Evolutionary conservation across 352 stramenopile genomes (phyloP), one percentile per base, ranked within the genome.

Genomic region (Thalassiosira oceanica): DNA sequence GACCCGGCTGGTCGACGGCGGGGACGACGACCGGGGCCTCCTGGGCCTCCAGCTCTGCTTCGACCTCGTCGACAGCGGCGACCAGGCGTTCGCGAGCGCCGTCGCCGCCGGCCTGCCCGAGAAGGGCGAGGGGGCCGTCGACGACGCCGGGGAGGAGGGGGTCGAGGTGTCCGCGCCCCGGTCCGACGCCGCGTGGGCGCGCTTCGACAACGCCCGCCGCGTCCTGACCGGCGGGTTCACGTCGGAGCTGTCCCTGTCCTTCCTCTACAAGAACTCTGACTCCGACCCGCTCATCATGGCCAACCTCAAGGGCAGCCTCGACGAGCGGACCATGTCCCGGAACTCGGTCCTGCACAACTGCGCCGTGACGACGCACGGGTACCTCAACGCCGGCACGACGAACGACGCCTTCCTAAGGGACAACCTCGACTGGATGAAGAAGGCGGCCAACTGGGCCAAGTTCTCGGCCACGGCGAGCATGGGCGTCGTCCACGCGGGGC

Each of bases 351-450:
- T 99, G 42, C 96, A 99, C 80, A 96, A 98, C 79, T 95, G 96
- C 31, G 95, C 95, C 20, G 93, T 99, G n/a, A 90, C 97, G 46
- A 89, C 95, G 31, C 94, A 99, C 86, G 92, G 88, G 8, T 98
- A 97, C 80, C 93, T 99, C 87, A 95, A 99, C 81, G 82, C 91
- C 24, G 96, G 97, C n/a, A 99, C 96, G 21, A 98, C 95, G 8
- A 94, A 94, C 56, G 96, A 99, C 83, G 83, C 85, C 7, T 99
- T 99, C 73, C 78, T 99, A 63, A 92, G 97, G 28, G 94, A 99
- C 63, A 97, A 99, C 86, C 88, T 99, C 10, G 96, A 99, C 60
- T 99, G 96, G 96, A 93, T 99, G 61, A 96, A 94, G 20, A 98
- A 98, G 71, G 96, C 96, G 5, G 97, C 91, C 49, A 98, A 99